Percentiles rank a stretch among this genome's conserved stretches.
Conservation (phyloP, 2,329 filamentous ascomycete genomes). For the Pseudogymnoascus sp. region DNA sequence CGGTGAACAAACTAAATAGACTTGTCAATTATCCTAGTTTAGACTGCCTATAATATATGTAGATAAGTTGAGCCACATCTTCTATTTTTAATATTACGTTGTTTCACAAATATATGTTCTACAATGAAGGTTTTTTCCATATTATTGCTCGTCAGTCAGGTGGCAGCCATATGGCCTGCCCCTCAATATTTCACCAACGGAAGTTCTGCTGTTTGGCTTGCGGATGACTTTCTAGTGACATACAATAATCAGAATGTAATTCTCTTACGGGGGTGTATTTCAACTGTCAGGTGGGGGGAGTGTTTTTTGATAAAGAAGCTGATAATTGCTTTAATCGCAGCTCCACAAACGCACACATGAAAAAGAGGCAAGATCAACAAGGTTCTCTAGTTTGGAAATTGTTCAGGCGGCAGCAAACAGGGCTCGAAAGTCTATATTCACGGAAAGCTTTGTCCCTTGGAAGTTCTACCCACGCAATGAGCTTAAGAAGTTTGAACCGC, state of each 20-base stretch:
- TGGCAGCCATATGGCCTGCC: conserved; percentile 50
- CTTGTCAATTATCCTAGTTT: background rate
- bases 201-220: conserved; percentile 46
- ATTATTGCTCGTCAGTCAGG: conserved; percentile 17
- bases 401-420: conserved; percentile 52
- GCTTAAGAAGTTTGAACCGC: conserved; percentile 57
- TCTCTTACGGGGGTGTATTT: conserved; percentile 34
- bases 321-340: conserved; percentile 22
- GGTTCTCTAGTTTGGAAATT: conserved; percentile 41
- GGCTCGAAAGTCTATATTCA: conserved; percentile 57
- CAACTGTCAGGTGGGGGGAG: conserved; percentile 14
- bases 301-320: conserved; percentile 20
- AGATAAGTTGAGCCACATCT: background rate
- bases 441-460: conserved; percentile 68
- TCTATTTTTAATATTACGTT: background rate
- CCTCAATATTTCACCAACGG: conserved; percentile 46
- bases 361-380: background rate
- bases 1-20: background rate
- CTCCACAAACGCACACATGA: conserved; percentile 13
- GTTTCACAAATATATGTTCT: background rate
- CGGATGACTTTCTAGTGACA: conserved; percentile 43
- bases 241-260: conserved; percentile 52
- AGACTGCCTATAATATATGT: background rate
- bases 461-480: conserved; percentile 59
- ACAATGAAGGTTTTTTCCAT: conserved; percentile 21